Conservation (phyloP, 2,329 filamentous ascomycete species). For the Cladosporium sphaerospermum region DNA sequence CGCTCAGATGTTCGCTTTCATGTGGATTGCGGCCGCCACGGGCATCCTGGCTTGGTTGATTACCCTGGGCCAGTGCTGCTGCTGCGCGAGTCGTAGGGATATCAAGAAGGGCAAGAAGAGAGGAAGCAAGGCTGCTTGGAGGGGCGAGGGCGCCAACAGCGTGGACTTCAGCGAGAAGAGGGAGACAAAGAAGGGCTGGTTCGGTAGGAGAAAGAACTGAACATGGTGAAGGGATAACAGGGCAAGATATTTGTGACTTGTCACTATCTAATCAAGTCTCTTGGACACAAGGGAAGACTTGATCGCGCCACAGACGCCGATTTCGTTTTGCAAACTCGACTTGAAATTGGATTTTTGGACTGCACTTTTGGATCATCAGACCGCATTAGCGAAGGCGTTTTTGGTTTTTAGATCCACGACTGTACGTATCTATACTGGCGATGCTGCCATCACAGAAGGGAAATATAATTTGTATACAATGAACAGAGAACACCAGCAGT, state of each 20-base stretch:
- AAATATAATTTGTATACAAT: no score
- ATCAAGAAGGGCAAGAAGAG: slow-evolving; percentile 43
- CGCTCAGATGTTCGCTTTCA: slow-evolving; percentile 71
- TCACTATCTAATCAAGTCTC: background rate
- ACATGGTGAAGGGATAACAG: background rate
- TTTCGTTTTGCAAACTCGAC: background rate
- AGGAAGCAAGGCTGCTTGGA: slow-evolving; percentile 27
- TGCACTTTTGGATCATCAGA: background rate
- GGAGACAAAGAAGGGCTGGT: slow-evolving; percentile 7
- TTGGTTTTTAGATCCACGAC: background rate
- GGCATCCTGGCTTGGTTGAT: slow-evolving; percentile 63
- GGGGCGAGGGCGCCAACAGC: slow-evolving; percentile 12
- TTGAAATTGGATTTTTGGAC: background rate
- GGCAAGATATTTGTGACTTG: no score
- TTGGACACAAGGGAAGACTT: no score
- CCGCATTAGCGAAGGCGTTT: background rate
- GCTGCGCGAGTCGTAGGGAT: slow-evolving; percentile 56
- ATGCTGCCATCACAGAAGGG: no score
- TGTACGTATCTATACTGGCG: no score
- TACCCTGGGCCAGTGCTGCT: slow-evolving; percentile 73
- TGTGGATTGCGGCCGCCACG: slow-evolving; percentile 74
- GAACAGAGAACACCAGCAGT: no score
- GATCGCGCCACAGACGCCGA: no score
- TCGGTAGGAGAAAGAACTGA: slow-evolving; percentile 14
- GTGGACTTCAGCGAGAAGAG: slow-evolving; percentile 14